These are phyloP conservation scores for Calcarisporium arbuscula DNA, from an alignment of 2,329 filamentous ascomycete genomes.

Conservation along the genomic window DNA sequence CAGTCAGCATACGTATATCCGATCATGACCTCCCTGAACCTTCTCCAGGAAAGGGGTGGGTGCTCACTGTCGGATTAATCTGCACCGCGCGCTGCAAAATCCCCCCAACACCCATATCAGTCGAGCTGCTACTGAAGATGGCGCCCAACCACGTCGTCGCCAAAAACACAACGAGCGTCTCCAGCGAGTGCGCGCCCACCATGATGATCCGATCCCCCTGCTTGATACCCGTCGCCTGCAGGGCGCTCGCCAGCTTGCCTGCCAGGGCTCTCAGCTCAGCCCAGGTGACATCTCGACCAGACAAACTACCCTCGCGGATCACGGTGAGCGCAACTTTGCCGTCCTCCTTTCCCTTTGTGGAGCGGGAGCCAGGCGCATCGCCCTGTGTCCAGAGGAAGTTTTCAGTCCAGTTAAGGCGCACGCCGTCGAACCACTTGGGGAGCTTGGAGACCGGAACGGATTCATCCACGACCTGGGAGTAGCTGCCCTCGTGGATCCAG, in stretches of 20 bases:
- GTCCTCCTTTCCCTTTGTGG: constrained; percentile 62
- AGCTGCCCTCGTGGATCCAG: constrained; percentile 57
- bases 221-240: constrained; percentile 58
- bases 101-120: constrained; percentile 77
- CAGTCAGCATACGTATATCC: no score
- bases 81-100: constrained; percentile 69
- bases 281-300: constrained; percentile 58
- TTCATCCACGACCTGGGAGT: constrained; percentile 60
- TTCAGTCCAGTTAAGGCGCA: constrained; percentile 71
- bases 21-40: background rate
- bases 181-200: constrained; percentile 68
- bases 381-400: constrained; percentile 63
- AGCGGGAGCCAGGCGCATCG: constrained; percentile 36
- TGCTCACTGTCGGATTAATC: constrained; percentile 59
- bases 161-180: constrained; percentile 66
- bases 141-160: constrained; percentile 66
- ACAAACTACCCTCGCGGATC: constrained; percentile 59
- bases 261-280: constrained; percentile 54
- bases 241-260: constrained; percentile 55
- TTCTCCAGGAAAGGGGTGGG: background rate
- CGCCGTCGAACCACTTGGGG: constrained; percentile 71
- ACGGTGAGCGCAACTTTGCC: constrained; percentile 64
- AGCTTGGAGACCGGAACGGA: constrained; percentile 61
- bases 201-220: constrained; percentile 71
- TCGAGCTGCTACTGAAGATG: constrained; percentile 69